A percentile compares a stretch with the other conserved stretches of the same genome.
phyloP scores from a whole-genome alignment of 2,329 filamentous ascomycete genomes.

The Ramichloridium luteum region DNA sequence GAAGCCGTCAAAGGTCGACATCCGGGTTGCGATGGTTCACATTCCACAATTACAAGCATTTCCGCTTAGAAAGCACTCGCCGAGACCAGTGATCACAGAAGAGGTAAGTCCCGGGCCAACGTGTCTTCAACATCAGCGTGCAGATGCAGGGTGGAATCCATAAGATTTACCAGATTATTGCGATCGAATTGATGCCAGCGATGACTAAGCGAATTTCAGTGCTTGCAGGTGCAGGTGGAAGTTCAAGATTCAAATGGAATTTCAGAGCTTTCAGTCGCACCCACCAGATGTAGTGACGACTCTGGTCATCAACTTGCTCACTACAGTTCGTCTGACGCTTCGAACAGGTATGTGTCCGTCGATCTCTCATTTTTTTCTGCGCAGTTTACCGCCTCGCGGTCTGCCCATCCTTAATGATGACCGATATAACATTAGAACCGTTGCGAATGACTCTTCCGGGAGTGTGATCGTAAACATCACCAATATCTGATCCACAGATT shows the following conservation, averaged over 20 bases:
- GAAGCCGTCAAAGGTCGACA: conserved; percentile 45
- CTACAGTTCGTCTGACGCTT: not conserved
- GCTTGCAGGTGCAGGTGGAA: not conserved
- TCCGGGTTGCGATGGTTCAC: not conserved
- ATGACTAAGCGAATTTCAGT: too few species aligned
- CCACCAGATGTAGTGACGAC: not conserved
- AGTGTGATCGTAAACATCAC: conserved; percentile 39
- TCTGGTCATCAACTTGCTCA: not conserved
- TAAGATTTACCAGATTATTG: too few species aligned
- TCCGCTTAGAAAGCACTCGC: too few species aligned
- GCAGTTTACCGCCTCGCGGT: too few species aligned
- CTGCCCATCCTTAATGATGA: conserved; percentile 12
- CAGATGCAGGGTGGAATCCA: too few species aligned
- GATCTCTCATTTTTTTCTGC: too few species aligned
- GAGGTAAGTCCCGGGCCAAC: too few species aligned
- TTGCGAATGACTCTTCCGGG: conserved; percentile 49
- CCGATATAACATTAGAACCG: conserved; percentile 43
- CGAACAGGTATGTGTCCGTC: too few species aligned
- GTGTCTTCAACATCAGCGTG: too few species aligned
- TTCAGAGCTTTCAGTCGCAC: not conserved
- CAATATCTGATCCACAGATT: conserved; percentile 22
- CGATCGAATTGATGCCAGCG: too few species aligned
- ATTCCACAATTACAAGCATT: too few species aligned
- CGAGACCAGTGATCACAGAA: too few species aligned
- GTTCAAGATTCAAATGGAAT: not conserved